Conservation (phyloP, 148 eudicot species). For the Selenicereus undatus region DNA sequence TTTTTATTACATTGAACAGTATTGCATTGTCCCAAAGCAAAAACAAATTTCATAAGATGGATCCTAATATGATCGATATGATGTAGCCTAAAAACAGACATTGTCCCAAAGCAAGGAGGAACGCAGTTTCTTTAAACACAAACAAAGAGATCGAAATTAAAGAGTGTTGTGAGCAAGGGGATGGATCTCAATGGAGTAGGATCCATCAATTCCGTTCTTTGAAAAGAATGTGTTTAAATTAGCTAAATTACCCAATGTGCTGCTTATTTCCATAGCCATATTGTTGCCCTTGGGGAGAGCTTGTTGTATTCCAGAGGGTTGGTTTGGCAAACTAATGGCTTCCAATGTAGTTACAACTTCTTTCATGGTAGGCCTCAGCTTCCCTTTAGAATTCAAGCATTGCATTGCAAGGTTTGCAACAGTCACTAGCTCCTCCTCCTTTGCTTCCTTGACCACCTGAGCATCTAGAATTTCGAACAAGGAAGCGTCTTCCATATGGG, state of each 20-base stretch:
- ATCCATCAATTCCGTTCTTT: background rate
- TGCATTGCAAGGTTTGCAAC: slow-evolving; percentile 22
- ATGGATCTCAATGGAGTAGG: background rate
- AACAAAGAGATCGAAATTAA: background rate
- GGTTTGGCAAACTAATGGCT: background rate
- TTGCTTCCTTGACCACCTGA: slow-evolving; percentile 14
- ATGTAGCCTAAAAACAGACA: no score
- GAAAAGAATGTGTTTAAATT: background rate
- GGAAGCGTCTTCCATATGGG: slow-evolving; percentile 3
- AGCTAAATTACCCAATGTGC: background rate
- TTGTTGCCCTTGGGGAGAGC: background rate
- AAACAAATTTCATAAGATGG: no score
- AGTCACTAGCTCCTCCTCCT: slow-evolving; percentile 10
- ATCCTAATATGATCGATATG: no score
- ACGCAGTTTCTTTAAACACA: background rate
- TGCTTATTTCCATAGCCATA: background rate
- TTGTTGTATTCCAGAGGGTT: background rate
- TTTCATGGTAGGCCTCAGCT: slow-evolving; percentile 28
- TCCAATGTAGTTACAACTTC: slow-evolving; percentile 21
- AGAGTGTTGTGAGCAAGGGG: background rate
- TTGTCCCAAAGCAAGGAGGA: no score
- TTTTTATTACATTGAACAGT: no score
- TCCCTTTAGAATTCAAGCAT: slow-evolving; percentile 27
- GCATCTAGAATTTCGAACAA: slow-evolving; percentile 21
- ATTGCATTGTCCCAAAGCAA: no score